phyloP scores from a whole-genome alignment of 306 rosid species.

The Ammopiptanthus mongolicus region DNA sequence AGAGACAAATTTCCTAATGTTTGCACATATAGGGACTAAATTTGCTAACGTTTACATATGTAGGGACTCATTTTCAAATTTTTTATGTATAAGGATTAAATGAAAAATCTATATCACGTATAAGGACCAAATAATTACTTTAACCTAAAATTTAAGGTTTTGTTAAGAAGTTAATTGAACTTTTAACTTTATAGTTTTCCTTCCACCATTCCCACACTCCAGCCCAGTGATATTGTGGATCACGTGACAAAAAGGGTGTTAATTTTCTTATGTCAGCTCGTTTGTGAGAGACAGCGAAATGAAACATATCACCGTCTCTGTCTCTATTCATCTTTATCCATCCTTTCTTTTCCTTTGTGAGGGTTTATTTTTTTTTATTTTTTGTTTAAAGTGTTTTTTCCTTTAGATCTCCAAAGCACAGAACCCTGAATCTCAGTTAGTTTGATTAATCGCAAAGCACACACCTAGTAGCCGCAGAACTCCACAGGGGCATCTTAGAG shows the following conservation, averaged over 20 bases:
- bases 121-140: too few species aligned
- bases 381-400: constrained; percentile 3
- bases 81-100: too few species aligned
- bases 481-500: neutral
- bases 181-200: too few species aligned
- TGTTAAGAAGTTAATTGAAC: too few species aligned
- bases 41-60: too few species aligned
- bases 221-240: neutral
- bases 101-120: too few species aligned
- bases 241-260: neutral
- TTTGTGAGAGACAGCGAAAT: neutral
- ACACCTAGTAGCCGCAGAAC: neutral
- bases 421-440: constrained; percentile 13
- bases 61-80: too few species aligned
- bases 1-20: too few species aligned
- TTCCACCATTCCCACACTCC: neutral
- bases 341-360: neutral
- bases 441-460: neutral
- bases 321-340: neutral
- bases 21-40: too few species aligned
- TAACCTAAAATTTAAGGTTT: too few species aligned
- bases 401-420: constrained; percentile 30
- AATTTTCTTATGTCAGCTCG: neutral
- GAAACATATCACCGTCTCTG: neutral
- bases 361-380: neutral